Conservation (phyloP, 202 grass and related monocot species). For the Digitaria exilis region DNA sequence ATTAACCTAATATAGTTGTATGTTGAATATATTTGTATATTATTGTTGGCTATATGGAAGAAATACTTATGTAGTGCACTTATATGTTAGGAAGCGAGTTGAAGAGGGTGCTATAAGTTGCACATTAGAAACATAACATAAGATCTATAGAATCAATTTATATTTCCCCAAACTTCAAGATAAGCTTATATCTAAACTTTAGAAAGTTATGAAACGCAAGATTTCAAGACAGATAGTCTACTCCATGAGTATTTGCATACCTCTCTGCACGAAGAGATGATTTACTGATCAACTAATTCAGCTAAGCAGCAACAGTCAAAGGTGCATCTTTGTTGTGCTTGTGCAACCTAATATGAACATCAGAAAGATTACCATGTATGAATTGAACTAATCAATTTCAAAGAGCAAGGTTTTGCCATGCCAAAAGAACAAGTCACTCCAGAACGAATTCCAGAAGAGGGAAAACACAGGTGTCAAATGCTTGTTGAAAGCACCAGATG, state of each 20-base stretch:
- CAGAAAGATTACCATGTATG: neutral
- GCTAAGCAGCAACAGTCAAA: neutral
- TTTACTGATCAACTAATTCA: neutral
- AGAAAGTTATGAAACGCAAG: too few relatives aligned
- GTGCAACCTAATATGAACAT: neutral
- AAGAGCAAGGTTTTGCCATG: neutral
- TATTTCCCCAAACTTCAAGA: too few relatives aligned
- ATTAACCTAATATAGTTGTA: too few relatives aligned
- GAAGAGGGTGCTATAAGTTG: too few relatives aligned
- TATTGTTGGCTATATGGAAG: too few relatives aligned
- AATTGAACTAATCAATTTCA: neutral
- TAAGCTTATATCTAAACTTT: too few relatives aligned
- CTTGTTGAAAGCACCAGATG: conserved; percentile 20
- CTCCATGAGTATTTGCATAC: neutral
- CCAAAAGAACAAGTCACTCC: neutral
- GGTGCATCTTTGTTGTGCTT: neutral
- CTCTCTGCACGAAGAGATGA: neutral
- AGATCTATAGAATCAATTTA: too few relatives aligned
- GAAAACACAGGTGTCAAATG: neutral
- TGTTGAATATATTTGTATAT: too few relatives aligned
- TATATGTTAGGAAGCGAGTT: too few relatives aligned
- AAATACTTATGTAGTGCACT: too few relatives aligned
- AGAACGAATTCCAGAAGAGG: neutral
- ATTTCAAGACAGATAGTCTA: too few relatives aligned
- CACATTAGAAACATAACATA: too few relatives aligned